Percentiles rank a stretch among this genome's conserved stretches.
Evolutionary conservation across 2,329 filamentous ascomycete genomes (phyloP).

Genomic region (Colletotrichum spinosum): DNA sequence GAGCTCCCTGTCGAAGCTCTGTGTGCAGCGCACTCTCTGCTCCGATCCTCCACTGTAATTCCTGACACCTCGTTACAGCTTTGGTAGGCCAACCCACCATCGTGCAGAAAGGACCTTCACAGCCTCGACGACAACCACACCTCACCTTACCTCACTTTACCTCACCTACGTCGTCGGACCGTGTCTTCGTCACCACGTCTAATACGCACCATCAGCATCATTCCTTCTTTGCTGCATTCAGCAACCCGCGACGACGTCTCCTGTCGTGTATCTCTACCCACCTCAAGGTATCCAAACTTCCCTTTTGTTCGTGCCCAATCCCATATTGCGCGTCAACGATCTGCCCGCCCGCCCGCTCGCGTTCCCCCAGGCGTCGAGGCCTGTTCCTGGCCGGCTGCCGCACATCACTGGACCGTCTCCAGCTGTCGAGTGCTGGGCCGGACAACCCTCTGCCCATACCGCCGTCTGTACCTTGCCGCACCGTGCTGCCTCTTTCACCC

Average conservation of each 20-base stretch:
- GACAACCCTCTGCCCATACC: constrained; percentile 31
- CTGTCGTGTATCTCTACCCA: not conserved
- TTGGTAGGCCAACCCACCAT: too few relatives aligned
- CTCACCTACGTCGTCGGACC: not conserved
- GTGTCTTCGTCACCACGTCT: constrained; percentile 1
- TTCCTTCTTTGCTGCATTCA: constrained; percentile 12
- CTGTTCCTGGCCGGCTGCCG: constrained; percentile 33
- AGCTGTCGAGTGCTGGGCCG: constrained; percentile 30
- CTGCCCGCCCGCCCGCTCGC: constrained; percentile 17
- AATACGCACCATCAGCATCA: constrained; percentile 24
- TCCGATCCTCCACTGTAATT: constrained; percentile 6
- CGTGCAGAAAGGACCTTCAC: constrained; percentile 16
- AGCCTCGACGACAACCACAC: constrained; percentile 33
- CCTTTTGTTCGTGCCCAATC: constrained; percentile 10
- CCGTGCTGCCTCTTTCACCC: constrained; percentile 1
- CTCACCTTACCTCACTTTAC: constrained; percentile 21
- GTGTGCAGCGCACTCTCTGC: not conserved
- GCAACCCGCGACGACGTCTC: constrained; percentile 5
- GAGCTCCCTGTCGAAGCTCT: not conserved
- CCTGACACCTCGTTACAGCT: not conserved
- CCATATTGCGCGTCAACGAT: constrained; percentile 4
- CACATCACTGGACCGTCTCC: constrained; percentile 35
- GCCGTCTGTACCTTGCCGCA: constrained; percentile 15
- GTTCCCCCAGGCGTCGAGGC: constrained; percentile 21
- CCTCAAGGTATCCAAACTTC: not conserved